phyloP scores from a whole-genome alignment of 352 stramenopile species.

The Pythium rishiriense region DNA sequence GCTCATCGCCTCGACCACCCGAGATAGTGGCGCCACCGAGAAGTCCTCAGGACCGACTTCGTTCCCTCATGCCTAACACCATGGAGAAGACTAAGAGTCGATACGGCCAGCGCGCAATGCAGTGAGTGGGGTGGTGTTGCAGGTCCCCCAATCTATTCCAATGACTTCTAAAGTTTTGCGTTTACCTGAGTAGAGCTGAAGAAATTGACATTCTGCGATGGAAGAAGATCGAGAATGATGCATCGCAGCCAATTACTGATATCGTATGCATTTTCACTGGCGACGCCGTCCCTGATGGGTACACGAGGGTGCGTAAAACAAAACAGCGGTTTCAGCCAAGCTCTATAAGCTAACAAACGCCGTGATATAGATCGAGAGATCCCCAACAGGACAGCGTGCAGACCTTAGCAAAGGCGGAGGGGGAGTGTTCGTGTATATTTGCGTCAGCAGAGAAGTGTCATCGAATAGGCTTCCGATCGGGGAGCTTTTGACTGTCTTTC shows the following conservation, averaged over 20 bases:
- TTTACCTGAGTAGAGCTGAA: conserved; percentile 9
- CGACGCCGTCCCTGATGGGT: conserved; percentile 66
- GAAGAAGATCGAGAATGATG: conserved; percentile 48
- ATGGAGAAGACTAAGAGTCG: conserved; percentile 56
- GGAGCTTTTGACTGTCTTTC: conserved; percentile 76
- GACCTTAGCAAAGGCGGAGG: conserved; percentile 83
- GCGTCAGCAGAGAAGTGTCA: conserved; percentile 49
- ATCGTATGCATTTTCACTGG: conserved; percentile 79
- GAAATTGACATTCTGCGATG: conserved; percentile 35
- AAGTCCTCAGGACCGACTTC: conserved; percentile 58
- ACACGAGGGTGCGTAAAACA: conserved; percentile 51
- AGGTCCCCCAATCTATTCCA: background rate
- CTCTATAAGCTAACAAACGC: background rate
- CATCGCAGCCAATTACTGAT: conserved; percentile 57
- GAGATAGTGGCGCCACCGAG: conserved; percentile 35
- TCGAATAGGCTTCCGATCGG: conserved; percentile 66
- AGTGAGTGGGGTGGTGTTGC: conserved; percentile 13
- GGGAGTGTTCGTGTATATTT: conserved; percentile 80
- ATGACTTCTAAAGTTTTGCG: background rate
- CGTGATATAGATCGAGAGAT: conserved; percentile 60
- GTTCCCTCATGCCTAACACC: conserved; percentile 36
- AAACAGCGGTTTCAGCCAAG: background rate
- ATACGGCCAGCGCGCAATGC: conserved; percentile 37
- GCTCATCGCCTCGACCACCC: conserved; percentile 8
- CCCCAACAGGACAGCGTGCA: conserved; percentile 65